Conservation (phyloP, 768 basidiomycete species). For the Megacollybia marginata region DNA sequence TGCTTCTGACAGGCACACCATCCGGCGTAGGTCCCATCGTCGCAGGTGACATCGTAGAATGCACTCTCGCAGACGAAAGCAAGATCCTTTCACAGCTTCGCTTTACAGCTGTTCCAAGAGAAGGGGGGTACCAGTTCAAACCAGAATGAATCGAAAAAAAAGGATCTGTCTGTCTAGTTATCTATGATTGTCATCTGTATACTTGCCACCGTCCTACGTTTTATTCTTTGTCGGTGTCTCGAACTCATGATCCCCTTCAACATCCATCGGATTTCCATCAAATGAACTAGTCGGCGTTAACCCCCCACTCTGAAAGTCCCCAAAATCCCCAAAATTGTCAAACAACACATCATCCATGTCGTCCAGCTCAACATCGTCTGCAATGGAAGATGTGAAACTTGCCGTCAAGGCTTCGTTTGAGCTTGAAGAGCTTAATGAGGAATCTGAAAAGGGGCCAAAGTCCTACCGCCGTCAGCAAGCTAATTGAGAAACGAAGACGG, state of each 20-base stretch:
- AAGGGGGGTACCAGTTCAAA: conserved; percentile 50
- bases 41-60: conserved; percentile 75
- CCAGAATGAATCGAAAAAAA: not conserved
- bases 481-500: not conserved
- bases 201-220: not conserved
- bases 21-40: conserved; percentile 77
- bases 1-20: conserved; percentile 90
- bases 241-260: conserved; percentile 47
- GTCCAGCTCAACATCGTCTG: conserved; percentile 45
- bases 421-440: conserved; percentile 33
- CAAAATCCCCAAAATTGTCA: conserved; percentile 58
- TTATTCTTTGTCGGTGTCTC: conserved; percentile 26
- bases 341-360: conserved; percentile 63
- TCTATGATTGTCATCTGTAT: not conserved
- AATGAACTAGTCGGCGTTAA: conserved; percentile 41
- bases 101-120: conserved; percentile 58
- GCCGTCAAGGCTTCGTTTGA: conserved; percentile 22
- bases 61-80: conserved; percentile 53
- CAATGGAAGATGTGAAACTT: conserved; percentile 54
- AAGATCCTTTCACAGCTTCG: conserved; percentile 53
- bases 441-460: conserved; percentile 80
- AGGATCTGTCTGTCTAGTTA: not conserved
- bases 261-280: conserved; percentile 34
- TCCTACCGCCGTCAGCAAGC: conserved; percentile 31
- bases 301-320: conserved; percentile 64